Percentiles rank a stretch among this genome's conserved stretches.
These are phyloP conservation scores for Cicer judaicum DNA, from an alignment of 306 rosid genomes.

Conservation along the genomic window DNA sequence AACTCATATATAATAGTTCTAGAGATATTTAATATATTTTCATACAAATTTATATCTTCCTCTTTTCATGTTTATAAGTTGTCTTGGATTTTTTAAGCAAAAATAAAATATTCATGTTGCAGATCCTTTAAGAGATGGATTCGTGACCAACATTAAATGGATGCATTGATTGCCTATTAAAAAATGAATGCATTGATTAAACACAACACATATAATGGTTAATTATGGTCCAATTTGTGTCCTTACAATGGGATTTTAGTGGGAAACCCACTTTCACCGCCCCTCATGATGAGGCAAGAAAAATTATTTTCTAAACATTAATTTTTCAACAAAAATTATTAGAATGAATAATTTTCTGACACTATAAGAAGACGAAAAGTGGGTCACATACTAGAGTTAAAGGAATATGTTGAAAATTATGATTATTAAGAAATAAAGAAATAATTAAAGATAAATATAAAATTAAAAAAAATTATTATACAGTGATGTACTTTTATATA, in stretches of 20 bases:
- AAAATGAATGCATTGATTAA: constrained; percentile 55
- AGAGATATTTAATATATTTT: no score
- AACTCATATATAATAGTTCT: no score
- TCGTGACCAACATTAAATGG: constrained; percentile 47
- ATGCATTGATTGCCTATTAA: constrained; percentile 50
- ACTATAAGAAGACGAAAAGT: constrained; percentile 57
- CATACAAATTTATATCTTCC: no score
- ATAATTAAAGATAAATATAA: no score
- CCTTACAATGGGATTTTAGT: constrained; percentile 53
- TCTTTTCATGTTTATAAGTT: no score
- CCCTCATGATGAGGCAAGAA: constrained; percentile 46
- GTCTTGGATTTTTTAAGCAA: no score
- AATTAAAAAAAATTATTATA: no score
- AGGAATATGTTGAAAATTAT: not conserved
- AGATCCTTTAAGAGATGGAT: constrained; percentile 37
- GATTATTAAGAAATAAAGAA: no score
- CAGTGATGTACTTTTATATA: no score
- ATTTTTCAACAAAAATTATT: constrained; percentile 20
- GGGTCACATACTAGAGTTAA: constrained; percentile 16
- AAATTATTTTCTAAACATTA: constrained; percentile 30
- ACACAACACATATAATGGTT: constrained; percentile 44
- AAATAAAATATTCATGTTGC: no score
- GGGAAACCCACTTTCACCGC: constrained; percentile 67
- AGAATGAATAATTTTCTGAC: constrained; percentile 52
- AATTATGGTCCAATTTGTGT: constrained; percentile 53